Base-by-base conservation (phyloP, 1,284 basidiomycete genomes). In the Rhodotorula sp. region DNA sequence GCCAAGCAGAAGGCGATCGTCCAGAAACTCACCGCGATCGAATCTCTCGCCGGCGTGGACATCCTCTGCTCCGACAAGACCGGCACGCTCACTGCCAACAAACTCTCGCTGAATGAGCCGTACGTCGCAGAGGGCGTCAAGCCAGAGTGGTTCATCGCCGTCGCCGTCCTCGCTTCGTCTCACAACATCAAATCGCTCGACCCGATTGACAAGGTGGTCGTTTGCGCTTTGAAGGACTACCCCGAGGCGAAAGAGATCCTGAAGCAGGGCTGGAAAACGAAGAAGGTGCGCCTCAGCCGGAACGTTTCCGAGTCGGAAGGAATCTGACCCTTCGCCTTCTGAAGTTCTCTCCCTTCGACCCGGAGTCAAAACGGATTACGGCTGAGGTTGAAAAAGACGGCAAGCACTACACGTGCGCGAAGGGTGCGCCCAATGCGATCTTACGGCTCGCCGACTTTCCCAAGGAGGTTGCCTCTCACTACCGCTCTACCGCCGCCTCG, bases 21-120 rank as follows among this genome's bases (percentile, higher is more conserved):
- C n/a, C 85, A 86, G 78, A 85, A 85, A 79, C 81, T 86, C 55
- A 85, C 85, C 20, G 85, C 85, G 59, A 86, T 86, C 78, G 85
- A 86, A 78, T 83, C 83, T 46, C 81, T 86, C 32, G 85, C 85
- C 34, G 85, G 85, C 76, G 85, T 86, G 69, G 84, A 86, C 73
- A 83, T 86, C 39, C 82, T 86, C 49, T 86, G 85, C 79, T 83
- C 84, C 47, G 85, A 86, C 78, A 86, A 86, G 82, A 86, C 85
- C 11, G 85, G 84, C 70, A 84, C 84, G 10, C 78, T 86, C 51
- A 86, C 85, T 19, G 85, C 85, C 57, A 86, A 86, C 82, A 85
- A 85, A 80, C 81, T 86, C n/a, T 82, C 81, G 24, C 79, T 86
- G 54, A 83, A 85, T 78, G 83, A 85, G 67, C 85, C 84, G 48